Base-by-base conservation (phyloP, 768 basidiomycete species). In the Auricularia cornea region DNA sequence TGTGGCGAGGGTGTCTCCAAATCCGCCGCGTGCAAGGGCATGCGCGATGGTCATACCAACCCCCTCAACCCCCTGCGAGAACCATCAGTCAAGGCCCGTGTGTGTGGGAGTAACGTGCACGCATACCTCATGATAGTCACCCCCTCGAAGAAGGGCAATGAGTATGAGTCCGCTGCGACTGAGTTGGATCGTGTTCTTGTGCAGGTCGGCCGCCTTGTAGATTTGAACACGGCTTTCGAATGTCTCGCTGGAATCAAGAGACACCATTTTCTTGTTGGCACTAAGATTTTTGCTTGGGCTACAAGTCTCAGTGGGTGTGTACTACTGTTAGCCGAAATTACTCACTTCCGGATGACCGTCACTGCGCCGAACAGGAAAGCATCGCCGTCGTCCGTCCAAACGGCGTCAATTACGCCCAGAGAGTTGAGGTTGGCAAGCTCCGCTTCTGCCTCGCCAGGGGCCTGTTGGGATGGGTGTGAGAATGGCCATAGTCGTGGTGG, bases 371-470 rank as follows among this genome's bases (percentile, higher is more conserved):
- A 98, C 3, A 97, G 75, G 69, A 96, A 88, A 61, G 86, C 94
- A 70, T 98, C 94, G 1, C 94, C 94, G 69, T 97, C 95, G 72
- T 98, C 95, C 0, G 94, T 91, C 54, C 95, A 79, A 30, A 97
- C 83, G 0, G 87, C 92, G 70, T 98, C 95, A 62, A 98, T 89
- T 60, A 89, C 73, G 2, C 92, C 92, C 51, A 86, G 83, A 3
- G 82, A 78, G 68, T 93, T 94, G 61, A 98, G 79, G 66, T 90
- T 88, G 0, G 94, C 94, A 2, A 98, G 79, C 70, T 96, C 94
- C 0, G 94, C 94, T 73, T 98, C 95, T 0, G 95, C 95, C 74
- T 97, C 95, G 20, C 92, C 94, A 4, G 94, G 94, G 16, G 93
- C 79, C 78, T 77, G 59, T 26, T 14, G 14, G 14, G 3, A 60